Evolutionary conservation across 2,329 filamentous ascomycete genomes (phyloP).

Genomic region (Alternaria angustiovoidea): DNA sequence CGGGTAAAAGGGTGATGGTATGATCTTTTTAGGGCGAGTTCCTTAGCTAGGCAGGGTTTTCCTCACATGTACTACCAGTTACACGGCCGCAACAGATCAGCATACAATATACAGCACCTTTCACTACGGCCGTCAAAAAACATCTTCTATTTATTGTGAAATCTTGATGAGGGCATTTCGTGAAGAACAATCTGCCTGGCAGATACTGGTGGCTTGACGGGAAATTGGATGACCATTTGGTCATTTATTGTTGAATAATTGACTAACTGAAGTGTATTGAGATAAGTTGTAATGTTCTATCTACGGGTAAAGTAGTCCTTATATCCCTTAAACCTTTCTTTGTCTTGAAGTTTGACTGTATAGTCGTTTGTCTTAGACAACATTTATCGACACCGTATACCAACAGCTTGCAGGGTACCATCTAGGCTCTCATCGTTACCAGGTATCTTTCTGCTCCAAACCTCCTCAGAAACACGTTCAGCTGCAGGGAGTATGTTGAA

Average conservation of each 20-base stretch:
- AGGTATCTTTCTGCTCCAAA: conserved; percentile 69
- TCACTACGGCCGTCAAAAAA: conserved; percentile 23
- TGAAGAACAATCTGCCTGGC: background rate
- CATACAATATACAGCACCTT: conserved; percentile 37
- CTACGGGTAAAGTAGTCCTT: too few species aligned
- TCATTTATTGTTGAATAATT: background rate
- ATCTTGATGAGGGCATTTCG: too few species aligned
- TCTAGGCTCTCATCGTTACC: conserved; percentile 21
- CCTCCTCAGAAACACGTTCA: conserved; percentile 65
- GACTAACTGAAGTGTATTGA: too few species aligned
- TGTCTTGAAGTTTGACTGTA: too few species aligned
- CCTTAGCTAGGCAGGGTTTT: conserved; percentile 36
- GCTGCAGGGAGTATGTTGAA: conserved; percentile 75
- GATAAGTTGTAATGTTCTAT: too few species aligned
- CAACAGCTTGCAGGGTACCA: conserved; percentile 22
- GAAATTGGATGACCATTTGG: background rate
- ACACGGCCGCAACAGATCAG: conserved; percentile 33
- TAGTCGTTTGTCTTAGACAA: too few species aligned
- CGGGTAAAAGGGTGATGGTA: conserved; percentile 18
- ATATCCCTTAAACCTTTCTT: too few species aligned
- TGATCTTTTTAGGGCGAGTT: conserved; percentile 34
- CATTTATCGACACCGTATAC: conserved; percentile 6
- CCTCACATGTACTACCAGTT: conserved; percentile 42
- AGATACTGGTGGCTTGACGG: background rate
- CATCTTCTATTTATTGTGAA: conserved; percentile 10